Evolutionary conservation across 108 stramenopile species (phyloP), one percentile per base, ranked within the genome.

Genomic region (Discostella pseudostelligera): DNA sequence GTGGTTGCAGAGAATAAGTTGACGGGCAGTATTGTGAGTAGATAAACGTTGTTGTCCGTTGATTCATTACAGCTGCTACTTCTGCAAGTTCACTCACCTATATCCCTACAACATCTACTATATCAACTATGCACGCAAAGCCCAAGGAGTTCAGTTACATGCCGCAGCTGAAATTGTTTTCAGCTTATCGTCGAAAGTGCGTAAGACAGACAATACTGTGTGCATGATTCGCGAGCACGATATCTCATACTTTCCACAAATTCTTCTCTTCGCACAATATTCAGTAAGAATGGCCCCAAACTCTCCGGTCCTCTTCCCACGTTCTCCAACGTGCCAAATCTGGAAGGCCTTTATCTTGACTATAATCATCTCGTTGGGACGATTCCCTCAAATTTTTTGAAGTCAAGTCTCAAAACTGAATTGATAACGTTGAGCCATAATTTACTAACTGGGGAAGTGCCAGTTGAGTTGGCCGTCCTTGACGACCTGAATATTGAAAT

Each of bases 401-500:
- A 67, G 26, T 76, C 84, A 16, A 72, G 75, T 28, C 57, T 78
- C 24, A 50, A 62, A 14, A 65, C 70, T 29, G 72, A 69, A 37
- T 21, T 70, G 13, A 63, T 91, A n/a, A 69, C 67, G 11, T 51
- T 87, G 42, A 84, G 70, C 12, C 60, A 56, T 28, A 87, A 87
- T 48, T 32, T 59, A 8, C 40, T 87, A 4, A 72, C 81, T 7
- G 86, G 86, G 29, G 36, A 26, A 12, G 76, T 87, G 3, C 86
- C 86, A 59, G 25, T 50, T 35, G 49, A 71, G 13, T 60, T 88
- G 44, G 70, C 69, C 26, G 11, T 46, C 4, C 78, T 93, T 25
- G 50, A 78, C 14, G 46, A 80, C 12, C 67, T 93, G 1, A 83
- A 84, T 40, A 84, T 93, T 28, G 87, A 89, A 47, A 77, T 89